Evolutionary conservation across 1,284 basidiomycete genomes (phyloP).

Genomic region (Megacollybia platyphylla): DNA sequence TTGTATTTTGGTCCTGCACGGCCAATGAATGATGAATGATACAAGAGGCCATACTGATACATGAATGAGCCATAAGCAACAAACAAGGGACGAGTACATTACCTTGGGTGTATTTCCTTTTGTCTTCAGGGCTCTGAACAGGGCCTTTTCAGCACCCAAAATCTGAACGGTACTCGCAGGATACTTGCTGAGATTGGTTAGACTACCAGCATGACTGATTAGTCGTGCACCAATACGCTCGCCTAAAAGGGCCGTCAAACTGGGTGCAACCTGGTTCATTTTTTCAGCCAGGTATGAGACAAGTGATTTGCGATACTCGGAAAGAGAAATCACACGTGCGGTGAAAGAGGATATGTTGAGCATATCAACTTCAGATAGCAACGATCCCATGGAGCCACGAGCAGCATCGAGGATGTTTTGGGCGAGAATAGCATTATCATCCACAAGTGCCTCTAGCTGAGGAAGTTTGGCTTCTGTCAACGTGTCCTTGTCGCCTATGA

Average conservation of each 20-base stretch:
- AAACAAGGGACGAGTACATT: constrained; percentile 9
- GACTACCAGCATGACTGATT: constrained; percentile 93
- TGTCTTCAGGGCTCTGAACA: constrained; percentile 96
- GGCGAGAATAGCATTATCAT: constrained; percentile 79
- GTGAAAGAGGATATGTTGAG: constrained; percentile 95
- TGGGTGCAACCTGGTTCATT: constrained; percentile 97
- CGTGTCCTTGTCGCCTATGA: constrained; percentile 86
- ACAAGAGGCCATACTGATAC: constrained; percentile 78
- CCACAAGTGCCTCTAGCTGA: constrained; percentile 75
- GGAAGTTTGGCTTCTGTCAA: constrained; percentile 68
- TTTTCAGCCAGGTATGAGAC: constrained; percentile 89
- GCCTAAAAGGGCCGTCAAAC: constrained; percentile 88
- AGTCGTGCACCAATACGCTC: constrained; percentile 94
- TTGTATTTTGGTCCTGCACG: constrained; percentile 94
- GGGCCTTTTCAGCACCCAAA: constrained; percentile 94
- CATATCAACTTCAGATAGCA: constrained; percentile 89
- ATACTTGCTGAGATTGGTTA: constrained; percentile 91
- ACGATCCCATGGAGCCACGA: constrained; percentile 90
- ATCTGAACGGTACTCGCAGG: constrained; percentile 98
- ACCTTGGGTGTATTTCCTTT: constrained; percentile 99
- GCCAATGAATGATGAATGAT: constrained; percentile 93
- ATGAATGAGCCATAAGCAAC: constrained; percentile 3
- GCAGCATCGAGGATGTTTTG: constrained; percentile 94
- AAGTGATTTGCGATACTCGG: constrained; percentile 90
- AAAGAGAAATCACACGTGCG: constrained; percentile 80